A percentile compares a stretch with the other conserved stretches of the same genome.
Evolutionary conservation across 805 yeast genomes (phyloP).

Genomic region (Saturnispora hagleri): DNA sequence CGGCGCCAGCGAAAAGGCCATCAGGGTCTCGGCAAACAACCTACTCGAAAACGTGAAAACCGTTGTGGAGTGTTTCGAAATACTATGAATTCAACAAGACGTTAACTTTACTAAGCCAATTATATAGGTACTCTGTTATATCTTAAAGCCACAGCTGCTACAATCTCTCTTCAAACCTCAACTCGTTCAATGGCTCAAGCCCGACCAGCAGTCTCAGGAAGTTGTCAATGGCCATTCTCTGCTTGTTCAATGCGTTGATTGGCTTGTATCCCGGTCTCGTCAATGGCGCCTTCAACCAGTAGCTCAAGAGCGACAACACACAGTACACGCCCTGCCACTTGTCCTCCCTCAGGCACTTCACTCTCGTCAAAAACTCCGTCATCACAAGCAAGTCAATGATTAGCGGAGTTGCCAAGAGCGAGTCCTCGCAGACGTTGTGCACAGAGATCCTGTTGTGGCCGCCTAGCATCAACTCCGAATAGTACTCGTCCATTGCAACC

Average conservation of each 20-base stretch:
- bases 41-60: slow-evolving; percentile 70
- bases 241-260: slow-evolving; percentile 90
- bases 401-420: slow-evolving; percentile 87
- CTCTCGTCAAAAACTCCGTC: slow-evolving; percentile 85
- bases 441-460: slow-evolving; percentile 93
- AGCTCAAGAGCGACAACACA: slow-evolving; percentile 76
- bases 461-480: slow-evolving; percentile 93
- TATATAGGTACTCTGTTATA: not conserved
- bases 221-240: slow-evolving; percentile 87
- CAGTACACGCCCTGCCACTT: slow-evolving; percentile 66
- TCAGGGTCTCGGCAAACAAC: slow-evolving; percentile 79
- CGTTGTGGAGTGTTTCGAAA: slow-evolving; percentile 71
- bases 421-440: slow-evolving; percentile 95
- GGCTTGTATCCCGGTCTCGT: slow-evolving; percentile 86
- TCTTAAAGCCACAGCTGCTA: not conserved
- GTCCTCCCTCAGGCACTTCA: slow-evolving; percentile 54
- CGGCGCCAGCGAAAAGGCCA: slow-evolving; percentile 62
- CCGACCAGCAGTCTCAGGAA: slow-evolving; percentile 85
- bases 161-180: slow-evolving; percentile 90
- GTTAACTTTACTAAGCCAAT: not conserved
- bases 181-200: slow-evolving; percentile 79
- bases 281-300: slow-evolving; percentile 96
- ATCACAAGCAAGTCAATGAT: slow-evolving; percentile 85
- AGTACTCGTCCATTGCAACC: slow-evolving; percentile 98
- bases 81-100: slow-evolving; percentile 28